phyloP scores from a whole-genome alignment of 192 early-diverging fungal genomes.

The Coemansia sp. region DNA sequence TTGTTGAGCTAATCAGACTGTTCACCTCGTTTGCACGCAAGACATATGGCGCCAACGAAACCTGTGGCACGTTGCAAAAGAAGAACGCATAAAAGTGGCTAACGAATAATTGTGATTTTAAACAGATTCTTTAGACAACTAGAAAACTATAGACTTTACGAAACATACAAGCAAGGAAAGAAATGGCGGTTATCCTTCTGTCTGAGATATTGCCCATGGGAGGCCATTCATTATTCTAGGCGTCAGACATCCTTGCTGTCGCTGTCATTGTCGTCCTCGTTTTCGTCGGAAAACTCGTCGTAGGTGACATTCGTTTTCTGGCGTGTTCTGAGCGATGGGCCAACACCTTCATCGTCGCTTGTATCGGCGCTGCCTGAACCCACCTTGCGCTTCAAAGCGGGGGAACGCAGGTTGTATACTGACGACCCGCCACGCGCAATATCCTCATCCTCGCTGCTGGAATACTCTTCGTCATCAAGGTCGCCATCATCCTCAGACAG shows the following conservation, averaged over 20 bases:
- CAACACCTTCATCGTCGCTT: slow-evolving; percentile 20
- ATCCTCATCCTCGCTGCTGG: slow-evolving; percentile 22
- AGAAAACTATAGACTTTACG: neutral
- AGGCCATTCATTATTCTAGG: slow-evolving; percentile 8
- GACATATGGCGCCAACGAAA: slow-evolving; percentile 56
- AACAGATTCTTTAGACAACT: neutral
- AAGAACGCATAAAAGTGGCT: slow-evolving; percentile 11
- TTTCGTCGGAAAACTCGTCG: slow-evolving; percentile 2
- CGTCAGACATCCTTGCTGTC: slow-evolving; percentile 4
- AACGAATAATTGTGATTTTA: neutral
- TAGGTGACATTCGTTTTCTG: slow-evolving; percentile 22
- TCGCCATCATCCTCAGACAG: slow-evolving; percentile 24
- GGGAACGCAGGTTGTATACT: slow-evolving; percentile 42
- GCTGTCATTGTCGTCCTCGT: slow-evolving; percentile 1
- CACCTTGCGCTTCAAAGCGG: slow-evolving; percentile 36
- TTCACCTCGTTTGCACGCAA: slow-evolving; percentile 80
- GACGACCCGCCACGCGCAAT: slow-evolving; percentile 34
- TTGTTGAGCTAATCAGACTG: slow-evolving; percentile 73
- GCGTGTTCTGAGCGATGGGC: slow-evolving; percentile 41
- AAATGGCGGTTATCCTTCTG: neutral
- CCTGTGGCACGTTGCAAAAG: neutral
- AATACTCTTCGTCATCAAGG: slow-evolving; percentile 26
- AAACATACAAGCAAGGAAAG: neutral
- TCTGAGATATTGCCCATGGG: neutral
- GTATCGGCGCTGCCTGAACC: neutral